These are phyloP conservation scores for Nicotiana sylvestris DNA, from an alignment of 257 asterid species.

Conservation along the genomic window DNA sequence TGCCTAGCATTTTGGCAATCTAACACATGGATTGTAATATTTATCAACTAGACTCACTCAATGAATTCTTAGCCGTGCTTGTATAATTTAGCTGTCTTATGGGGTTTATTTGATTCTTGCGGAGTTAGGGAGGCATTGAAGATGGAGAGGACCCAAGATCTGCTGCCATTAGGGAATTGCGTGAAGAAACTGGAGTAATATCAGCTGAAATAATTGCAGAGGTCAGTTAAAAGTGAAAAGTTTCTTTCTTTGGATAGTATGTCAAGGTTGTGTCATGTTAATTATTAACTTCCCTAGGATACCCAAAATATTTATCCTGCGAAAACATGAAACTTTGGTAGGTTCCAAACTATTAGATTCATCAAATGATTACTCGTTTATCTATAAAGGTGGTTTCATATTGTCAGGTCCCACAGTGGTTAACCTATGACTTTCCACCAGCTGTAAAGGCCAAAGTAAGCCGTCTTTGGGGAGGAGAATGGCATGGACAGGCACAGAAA, in stretches of 20 bases:
- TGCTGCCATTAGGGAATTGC: slow-evolving; percentile 88
- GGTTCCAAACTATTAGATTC: background rate
- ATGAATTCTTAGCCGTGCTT: background rate
- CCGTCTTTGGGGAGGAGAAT: slow-evolving; percentile 98
- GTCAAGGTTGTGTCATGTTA: background rate
- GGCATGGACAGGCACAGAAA: slow-evolving; percentile 99
- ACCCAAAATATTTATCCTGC: background rate
- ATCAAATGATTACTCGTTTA: background rate
- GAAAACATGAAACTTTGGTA: background rate
- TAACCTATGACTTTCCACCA: slow-evolving; percentile 94
- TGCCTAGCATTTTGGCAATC: background rate
- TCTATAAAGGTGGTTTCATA: slow-evolving; percentile 16
- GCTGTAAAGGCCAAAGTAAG: slow-evolving; percentile 94
- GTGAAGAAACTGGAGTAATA: slow-evolving; percentile 90
- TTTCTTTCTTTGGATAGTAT: background rate
- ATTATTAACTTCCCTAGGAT: background rate
- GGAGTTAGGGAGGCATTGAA: slow-evolving; percentile 84
- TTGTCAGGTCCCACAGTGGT: slow-evolving; percentile 81
- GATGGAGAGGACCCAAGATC: slow-evolving; percentile 92
- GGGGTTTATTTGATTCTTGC: slow-evolving; percentile 5
- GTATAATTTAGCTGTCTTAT: background rate
- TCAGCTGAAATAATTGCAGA: slow-evolving; percentile 86
- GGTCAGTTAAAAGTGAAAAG: slow-evolving; percentile 38
- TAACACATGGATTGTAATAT: background rate
- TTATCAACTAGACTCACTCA: background rate